phyloP scores from a whole-genome alignment of 345 rosid genomes.

The Physaria fendleri region DNA sequence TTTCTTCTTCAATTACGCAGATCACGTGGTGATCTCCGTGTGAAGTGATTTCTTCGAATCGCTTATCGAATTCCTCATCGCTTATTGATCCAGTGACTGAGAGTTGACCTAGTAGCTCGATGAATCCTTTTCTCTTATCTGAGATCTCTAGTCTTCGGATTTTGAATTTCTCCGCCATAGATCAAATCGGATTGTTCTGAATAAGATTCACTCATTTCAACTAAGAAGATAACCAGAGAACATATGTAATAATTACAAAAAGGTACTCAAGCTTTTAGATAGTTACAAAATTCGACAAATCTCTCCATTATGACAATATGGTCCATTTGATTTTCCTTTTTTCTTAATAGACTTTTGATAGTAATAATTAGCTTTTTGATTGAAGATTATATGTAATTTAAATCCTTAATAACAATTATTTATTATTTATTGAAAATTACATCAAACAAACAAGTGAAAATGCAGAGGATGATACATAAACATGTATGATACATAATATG shows the following conservation, averaged over 20 bases:
- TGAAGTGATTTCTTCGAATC: slow-evolving; percentile 53
- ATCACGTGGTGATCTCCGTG: slow-evolving; percentile 70
- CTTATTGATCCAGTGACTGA: slow-evolving; percentile 52
- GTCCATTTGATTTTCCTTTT: too few species aligned
- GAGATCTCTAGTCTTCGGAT: slow-evolving; percentile 61
- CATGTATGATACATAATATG: neutral
- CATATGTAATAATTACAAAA: too few species aligned
- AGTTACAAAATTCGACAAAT: too few species aligned
- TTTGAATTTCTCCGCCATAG: slow-evolving; percentile 28
- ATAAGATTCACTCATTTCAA: neutral
- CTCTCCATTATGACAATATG: too few species aligned
- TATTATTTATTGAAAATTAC: slow-evolving; percentile 14
- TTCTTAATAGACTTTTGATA: too few species aligned
- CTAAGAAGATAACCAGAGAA: neutral
- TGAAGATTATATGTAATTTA: neutral
- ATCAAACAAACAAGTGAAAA: slow-evolving; percentile 12
- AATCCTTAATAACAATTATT: neutral
- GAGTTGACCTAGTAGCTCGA: slow-evolving; percentile 67
- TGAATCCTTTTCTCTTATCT: slow-evolving; percentile 69
- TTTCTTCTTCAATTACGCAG: slow-evolving; percentile 73
- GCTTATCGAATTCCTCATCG: slow-evolving; percentile 51
- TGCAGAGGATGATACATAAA: slow-evolving; percentile 12
- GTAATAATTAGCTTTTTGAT: neutral
- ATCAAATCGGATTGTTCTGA: too few species aligned
- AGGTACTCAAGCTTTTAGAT: too few species aligned